Conservation (phyloP, 176 grass and related monocot genomes). For the Urochloa ruziziensis region DNA sequence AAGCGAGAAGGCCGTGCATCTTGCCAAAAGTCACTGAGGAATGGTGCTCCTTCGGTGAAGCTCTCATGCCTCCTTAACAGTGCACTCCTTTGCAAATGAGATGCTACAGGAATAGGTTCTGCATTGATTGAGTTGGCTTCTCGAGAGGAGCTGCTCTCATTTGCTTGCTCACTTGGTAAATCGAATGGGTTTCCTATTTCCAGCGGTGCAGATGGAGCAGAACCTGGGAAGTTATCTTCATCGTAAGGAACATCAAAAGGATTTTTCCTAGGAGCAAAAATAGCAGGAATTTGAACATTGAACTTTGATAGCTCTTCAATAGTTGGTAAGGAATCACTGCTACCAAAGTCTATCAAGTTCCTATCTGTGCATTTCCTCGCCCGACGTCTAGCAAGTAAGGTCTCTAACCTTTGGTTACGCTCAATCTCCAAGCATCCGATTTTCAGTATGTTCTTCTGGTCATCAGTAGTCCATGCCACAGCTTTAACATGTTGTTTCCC, state of each 20-base stretch:
- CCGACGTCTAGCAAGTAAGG: constrained; percentile 46
- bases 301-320: constrained; percentile 41
- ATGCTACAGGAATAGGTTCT: constrained; percentile 17
- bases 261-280: constrained; percentile 55
- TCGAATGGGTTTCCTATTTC: constrained; percentile 43
- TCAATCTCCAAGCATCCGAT: constrained; percentile 52
- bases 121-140: constrained; percentile 11
- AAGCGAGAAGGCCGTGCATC: constrained; percentile 33
- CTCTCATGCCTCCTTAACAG: constrained; percentile 67
- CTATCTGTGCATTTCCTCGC: constrained; percentile 39
- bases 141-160: constrained; percentile 29
- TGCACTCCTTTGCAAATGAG: constrained; percentile 25
- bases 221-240: constrained; percentile 61
- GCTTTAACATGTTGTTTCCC: constrained; percentile 28
- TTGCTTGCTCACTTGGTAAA: constrained; percentile 17
- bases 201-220: constrained; percentile 44
- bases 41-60: constrained; percentile 55
- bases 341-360: constrained; percentile 45
- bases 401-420: constrained; percentile 58
- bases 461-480: constrained; percentile 57
- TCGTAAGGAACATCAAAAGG: constrained; percentile 55
- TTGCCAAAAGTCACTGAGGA: constrained; percentile 42
- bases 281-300: constrained; percentile 42
- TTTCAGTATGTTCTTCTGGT: constrained; percentile 56
- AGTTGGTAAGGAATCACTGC: constrained; percentile 32